phyloP scores from a whole-genome alignment of 192 early-diverging fungal genomes.

The Coemansia sp. region DNA sequence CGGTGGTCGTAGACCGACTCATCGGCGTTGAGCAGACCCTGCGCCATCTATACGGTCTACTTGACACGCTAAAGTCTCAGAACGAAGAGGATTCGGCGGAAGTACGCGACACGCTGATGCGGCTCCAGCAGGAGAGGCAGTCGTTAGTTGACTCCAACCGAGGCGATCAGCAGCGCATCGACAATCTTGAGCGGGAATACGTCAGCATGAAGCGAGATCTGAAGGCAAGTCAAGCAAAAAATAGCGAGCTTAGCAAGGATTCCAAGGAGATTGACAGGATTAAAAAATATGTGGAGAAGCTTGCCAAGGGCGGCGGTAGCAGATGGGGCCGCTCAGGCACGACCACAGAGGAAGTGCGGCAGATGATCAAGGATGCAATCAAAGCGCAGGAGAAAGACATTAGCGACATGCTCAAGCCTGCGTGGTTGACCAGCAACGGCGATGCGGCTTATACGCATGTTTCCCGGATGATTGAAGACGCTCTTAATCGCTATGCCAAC shows the following conservation, averaged over 20 bases:
- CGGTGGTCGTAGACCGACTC: constrained; percentile 37
- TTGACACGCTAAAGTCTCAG: constrained; percentile 43
- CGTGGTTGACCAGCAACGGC: constrained; percentile 41
- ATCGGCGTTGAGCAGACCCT: constrained; percentile 46
- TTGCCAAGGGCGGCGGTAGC: constrained; percentile 26
- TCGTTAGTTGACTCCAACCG: constrained; percentile 26
- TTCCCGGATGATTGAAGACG: constrained; percentile 59
- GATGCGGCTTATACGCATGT: constrained; percentile 50
- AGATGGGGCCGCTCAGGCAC: constrained; percentile 24
- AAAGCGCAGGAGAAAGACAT: constrained; percentile 36
- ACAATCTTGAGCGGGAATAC: constrained; percentile 45
- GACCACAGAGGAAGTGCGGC: constrained; percentile 32
- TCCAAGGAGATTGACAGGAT: constrained; percentile 35
- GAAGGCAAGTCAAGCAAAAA: constrained; percentile 15
- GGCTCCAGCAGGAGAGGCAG: constrained; percentile 41
- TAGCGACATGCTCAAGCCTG: constrained; percentile 37
- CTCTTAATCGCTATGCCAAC: constrained; percentile 61
- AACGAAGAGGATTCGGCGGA: constrained; percentile 43
- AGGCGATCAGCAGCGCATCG: constrained; percentile 47
- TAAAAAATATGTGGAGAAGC: constrained; percentile 34
- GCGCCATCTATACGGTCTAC: constrained; percentile 36
- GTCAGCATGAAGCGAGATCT: constrained; percentile 41
- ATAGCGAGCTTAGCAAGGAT: constrained; percentile 18
- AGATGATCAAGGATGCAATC: constrained; percentile 43
- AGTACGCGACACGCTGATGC: constrained; percentile 38